phyloP scores from a whole-genome alignment of 495 filamentous ascomycete species.

The Neurospora sp. region DNA sequence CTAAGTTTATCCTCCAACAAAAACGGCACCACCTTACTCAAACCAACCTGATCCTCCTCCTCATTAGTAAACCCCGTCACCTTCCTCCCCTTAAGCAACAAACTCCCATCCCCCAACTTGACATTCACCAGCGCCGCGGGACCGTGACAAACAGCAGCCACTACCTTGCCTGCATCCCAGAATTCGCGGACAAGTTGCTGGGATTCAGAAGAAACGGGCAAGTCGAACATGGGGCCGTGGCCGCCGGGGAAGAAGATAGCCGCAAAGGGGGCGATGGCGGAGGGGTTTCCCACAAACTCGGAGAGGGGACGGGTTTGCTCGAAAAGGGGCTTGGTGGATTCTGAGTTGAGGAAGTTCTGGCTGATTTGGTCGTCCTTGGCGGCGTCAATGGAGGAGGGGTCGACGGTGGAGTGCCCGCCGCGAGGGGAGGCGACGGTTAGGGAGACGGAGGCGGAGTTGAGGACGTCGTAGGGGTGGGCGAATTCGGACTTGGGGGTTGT shows the following conservation, averaged over 20 bases:
- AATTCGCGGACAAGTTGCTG: constrained; percentile 53
- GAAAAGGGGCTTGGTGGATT: constrained; percentile 43
- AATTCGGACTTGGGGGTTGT: constrained; percentile 46
- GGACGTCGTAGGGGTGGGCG: constrained; percentile 56
- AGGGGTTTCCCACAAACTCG: constrained; percentile 38
- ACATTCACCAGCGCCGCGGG: constrained; percentile 52
- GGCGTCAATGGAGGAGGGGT: constrained; percentile 51
- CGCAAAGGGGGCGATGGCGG: constrained; percentile 42
- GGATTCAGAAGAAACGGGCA: constrained; percentile 39
- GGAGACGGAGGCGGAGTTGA: constrained; percentile 38
- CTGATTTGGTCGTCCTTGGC: constrained; percentile 44
- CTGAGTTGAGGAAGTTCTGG: constrained; percentile 39
- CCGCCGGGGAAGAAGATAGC: constrained; percentile 68
- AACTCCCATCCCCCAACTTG: constrained; percentile 36
- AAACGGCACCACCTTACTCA: constrained; percentile 50
- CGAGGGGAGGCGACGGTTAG: constrained; percentile 56
- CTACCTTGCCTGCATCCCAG: constrained; percentile 46
- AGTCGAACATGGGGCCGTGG: constrained; percentile 73
- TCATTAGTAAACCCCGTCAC: constrained; percentile 61
- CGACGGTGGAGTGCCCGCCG: constrained; percentile 59
- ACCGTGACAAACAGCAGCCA: constrained; percentile 61
- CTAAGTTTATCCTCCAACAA: constrained; percentile 50
- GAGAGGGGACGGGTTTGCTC: constrained; percentile 48
- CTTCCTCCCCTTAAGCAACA: constrained; percentile 40
- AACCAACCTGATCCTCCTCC: constrained; percentile 49